Base-by-base conservation (phyloP, 352 stramenopile species). In the Phytophthora citricola region DNA sequence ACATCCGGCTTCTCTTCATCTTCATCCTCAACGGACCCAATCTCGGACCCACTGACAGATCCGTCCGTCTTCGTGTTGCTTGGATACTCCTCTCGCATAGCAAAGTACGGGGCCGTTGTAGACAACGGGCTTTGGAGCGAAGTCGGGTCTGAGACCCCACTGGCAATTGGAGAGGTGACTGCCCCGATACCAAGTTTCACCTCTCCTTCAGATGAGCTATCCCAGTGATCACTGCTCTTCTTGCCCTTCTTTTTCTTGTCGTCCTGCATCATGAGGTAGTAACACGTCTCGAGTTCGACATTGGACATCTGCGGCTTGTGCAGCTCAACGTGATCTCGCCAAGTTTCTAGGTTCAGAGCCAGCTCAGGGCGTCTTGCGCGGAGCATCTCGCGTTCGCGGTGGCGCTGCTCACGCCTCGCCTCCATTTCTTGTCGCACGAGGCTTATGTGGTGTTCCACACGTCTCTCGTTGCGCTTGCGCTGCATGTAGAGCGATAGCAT, bases 401-500 rank as follows among this genome's bases (percentile, higher is more conserved):
- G 60, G 5, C 61, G 60, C 27, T 75, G 66, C 24, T 70, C 31
- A 2, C 62, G 32, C 6, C 48, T 52, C 14, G 54, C n/a, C 61
- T 75, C 66, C 29, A 70, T 27, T 46, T 81, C 60, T 26, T 68
- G 60, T 32, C 57, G 66, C 10, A 75, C 66, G 43, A 51, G 44
- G 15, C 58, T 39, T 4, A 75, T 53, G 11, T 73, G 41, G 24
- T 71, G 69, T 11, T 65, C 32, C 29, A 54, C 63, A 17, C 62
- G 58, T 31, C 39, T 57, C 61, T 85, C 77, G 45, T 63, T 60
- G 39, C 65, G 78, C 34, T 66, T 72, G 50, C 72, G 68, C 57
- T 85, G 77, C 46, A 71, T 55, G 52, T 68, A 81, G n/a, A 85
- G 73, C 53, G 82, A 51, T 22, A 71, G 26, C 50, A 78, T 75